A percentile compares a stretch with the other conserved stretches of the same genome.
These are phyloP conservation scores for Xylaria multiplex DNA, from an alignment of 2,329 filamentous ascomycete species.

Conservation along the genomic window DNA sequence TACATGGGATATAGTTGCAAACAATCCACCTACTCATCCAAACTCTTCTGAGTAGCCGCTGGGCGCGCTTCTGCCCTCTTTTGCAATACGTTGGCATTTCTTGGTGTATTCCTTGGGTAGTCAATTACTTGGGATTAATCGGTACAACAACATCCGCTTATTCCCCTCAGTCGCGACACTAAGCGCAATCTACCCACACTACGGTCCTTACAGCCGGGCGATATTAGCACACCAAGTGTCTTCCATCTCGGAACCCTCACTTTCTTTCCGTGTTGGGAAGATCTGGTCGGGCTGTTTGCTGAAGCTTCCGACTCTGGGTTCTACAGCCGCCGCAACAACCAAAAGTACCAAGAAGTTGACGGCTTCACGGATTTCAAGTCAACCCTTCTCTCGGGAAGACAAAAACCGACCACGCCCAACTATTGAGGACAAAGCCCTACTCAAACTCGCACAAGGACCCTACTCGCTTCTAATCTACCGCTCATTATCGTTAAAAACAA, in stretches of 20 bases:
- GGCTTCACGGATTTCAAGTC: slow-evolving; percentile 9
- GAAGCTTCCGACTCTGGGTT: slow-evolving; percentile 1
- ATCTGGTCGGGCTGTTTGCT: slow-evolving; percentile 13
- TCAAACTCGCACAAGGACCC: slow-evolving; percentile 39
- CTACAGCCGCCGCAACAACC: neutral
- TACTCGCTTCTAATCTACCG: slow-evolving; percentile 2
- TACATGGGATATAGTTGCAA: neutral
- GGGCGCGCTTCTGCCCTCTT: slow-evolving; percentile 28
- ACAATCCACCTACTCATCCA: slow-evolving; percentile 8
- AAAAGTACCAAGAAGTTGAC: slow-evolving; percentile 2
- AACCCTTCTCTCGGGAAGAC: slow-evolving; percentile 18
- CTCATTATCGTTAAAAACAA: slow-evolving; percentile 44
- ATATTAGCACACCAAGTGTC: slow-evolving; percentile 30
- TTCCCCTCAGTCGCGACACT: slow-evolving; percentile 13
- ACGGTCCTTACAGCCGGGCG: slow-evolving; percentile 16
- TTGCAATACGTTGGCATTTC: slow-evolving; percentile 9
- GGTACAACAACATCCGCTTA: slow-evolving; percentile 20
- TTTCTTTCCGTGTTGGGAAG: slow-evolving; percentile 34
- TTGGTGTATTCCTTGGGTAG: slow-evolving; percentile 2
- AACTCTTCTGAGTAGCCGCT: slow-evolving; percentile 26
- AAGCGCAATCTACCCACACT: slow-evolving; percentile 2
- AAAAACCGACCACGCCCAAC: slow-evolving; percentile 18
- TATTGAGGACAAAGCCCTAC: slow-evolving; percentile 27
- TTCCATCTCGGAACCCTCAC: slow-evolving; percentile 33
- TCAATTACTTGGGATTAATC: slow-evolving; percentile 2